Evolutionary conservation across 2,329 filamentous ascomycete species (phyloP).

Genomic region (Didymella lethalis): DNA sequence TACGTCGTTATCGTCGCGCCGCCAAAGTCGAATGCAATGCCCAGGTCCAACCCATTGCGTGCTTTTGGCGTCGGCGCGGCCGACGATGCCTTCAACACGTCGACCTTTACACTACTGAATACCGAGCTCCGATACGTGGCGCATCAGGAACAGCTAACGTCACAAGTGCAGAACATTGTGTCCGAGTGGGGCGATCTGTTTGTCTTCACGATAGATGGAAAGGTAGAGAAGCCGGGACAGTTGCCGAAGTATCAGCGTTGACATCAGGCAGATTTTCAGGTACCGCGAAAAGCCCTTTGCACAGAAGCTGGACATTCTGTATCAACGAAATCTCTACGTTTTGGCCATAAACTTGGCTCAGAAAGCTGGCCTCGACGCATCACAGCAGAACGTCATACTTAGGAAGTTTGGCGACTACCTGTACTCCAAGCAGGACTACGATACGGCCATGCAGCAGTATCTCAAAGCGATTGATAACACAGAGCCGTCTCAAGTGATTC

Average conservation of each 20-base stretch:
- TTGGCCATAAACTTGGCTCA: constrained; percentile 92
- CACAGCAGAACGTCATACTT: constrained; percentile 90
- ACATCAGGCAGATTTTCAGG: constrained; percentile 70
- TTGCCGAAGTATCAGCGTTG: constrained; percentile 10
- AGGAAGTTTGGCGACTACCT: constrained; percentile 92
- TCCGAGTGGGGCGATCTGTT: constrained; percentile 92
- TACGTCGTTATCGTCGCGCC: constrained; percentile 90
- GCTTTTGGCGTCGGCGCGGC: constrained; percentile 76
- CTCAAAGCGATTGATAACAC: constrained; percentile 95
- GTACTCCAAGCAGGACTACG: constrained; percentile 94
- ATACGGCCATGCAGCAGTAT: constrained; percentile 99
- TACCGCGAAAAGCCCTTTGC: constrained; percentile 92
- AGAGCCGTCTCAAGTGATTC: constrained; percentile 93
- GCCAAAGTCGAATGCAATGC: constrained; percentile 64
- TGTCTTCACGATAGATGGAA: constrained; percentile 89
- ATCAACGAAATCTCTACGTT: constrained; percentile 91
- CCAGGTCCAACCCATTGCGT: constrained; percentile 69
- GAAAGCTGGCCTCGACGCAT: constrained; percentile 79
- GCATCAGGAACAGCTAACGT: constrained; percentile 84
- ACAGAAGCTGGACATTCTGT: constrained; percentile 91
- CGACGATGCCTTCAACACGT: constrained; percentile 84
- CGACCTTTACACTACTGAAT: constrained; percentile 90
- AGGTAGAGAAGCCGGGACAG: constrained; percentile 62
- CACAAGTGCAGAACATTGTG: constrained; percentile 80
- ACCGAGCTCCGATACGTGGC: constrained; percentile 89